Evolutionary conservation across 768 basidiomycete species (phyloP).

Genomic region (Leccinum longicurvipes): DNA sequence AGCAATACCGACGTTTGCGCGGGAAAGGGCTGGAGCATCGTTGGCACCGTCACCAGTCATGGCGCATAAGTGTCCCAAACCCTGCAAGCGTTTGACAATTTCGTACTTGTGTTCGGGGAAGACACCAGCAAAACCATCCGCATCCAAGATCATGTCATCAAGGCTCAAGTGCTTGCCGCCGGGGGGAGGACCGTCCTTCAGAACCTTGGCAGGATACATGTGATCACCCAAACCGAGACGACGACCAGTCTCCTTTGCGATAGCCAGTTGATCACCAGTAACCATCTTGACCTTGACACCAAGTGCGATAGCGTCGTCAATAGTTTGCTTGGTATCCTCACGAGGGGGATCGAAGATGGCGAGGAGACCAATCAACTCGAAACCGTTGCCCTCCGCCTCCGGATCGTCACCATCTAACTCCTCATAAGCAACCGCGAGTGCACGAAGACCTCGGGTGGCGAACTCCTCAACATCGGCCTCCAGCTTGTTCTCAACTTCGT

Average conservation of each 20-base stretch:
- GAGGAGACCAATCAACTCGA: constrained; percentile 95
- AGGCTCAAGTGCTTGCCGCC: constrained; percentile 79
- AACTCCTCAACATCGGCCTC: constrained; percentile 97
- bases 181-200: constrained; percentile 92
- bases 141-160: constrained; percentile 99
- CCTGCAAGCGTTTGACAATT: constrained; percentile 97
- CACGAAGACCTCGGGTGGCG: constrained; percentile 90
- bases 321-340: constrained; percentile 97
- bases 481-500: constrained; percentile 84
- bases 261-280: constrained; percentile 99
- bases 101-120: constrained; percentile 99
- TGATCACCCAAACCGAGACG: constrained; percentile 97
- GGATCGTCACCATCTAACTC: constrained; percentile 80
- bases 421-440: constrained; percentile 94
- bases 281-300: constrained; percentile 99
- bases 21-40: constrained; percentile 95
- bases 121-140: constrained; percentile 98
- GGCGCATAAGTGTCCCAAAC: constrained; percentile 91
- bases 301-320: constrained; percentile 92
- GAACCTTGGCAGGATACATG: constrained; percentile 99
- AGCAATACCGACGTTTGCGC: constrained; percentile 99
- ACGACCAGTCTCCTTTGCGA: constrained; percentile 98
- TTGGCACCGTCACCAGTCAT: constrained; percentile 99
- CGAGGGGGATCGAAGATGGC: constrained; percentile 98
- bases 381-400: constrained; percentile 91